Evolutionary conservation across 306 rosid species (phyloP), one percentile per base, ranked within the genome.

Genomic region (Trifolium fragiferum): DNA sequence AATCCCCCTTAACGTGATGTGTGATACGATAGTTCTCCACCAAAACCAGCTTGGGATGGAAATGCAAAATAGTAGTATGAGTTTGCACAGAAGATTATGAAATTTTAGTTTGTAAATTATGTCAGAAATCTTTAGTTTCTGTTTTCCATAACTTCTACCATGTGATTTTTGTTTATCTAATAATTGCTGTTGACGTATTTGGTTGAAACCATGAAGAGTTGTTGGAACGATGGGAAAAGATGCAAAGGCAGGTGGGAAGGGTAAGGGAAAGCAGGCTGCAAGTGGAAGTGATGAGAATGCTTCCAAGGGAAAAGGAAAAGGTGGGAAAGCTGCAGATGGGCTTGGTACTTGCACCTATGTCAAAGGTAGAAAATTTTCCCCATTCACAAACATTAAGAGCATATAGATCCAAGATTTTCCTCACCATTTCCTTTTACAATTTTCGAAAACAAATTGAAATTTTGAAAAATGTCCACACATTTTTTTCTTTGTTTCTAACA

Each of bases 271-370:
- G 49, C 93, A 82, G 77, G 89, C 90, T 20, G 87, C 88, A 40
- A 78, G 86, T 70, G 96, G 90, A 65, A 80, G 91, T 68, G 95
- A 89, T 57, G 98, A 93, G 25, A 84, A 75, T 69, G 86, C 88
- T 58, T 84, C 91, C 0, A 93, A 93, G 79, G 97, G 96, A 5
- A 93, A 93, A 80, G 98, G 98, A 60, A 93, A 93, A 66, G 86
- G 86, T 38, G 96, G 76, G 41, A 93, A 93, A 84, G 85, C 84
- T 47, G 81, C 84, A 62, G 98, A 91, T 82, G 96, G 89, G 16
- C 98, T 93, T 35, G 97, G 98, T 70, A 93, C 98, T 73, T 93
- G 98, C 87, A 93, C 98, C 43, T 93, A 93, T 70, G 98, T 93
- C 16, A 91, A 93, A 81, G 95, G 95, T 89, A 72, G 65, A 33